These are phyloP conservation scores for Arabidopsis lyrata DNA, from an alignment of 441 rosid genomes.

Conservation along the genomic window DNA sequence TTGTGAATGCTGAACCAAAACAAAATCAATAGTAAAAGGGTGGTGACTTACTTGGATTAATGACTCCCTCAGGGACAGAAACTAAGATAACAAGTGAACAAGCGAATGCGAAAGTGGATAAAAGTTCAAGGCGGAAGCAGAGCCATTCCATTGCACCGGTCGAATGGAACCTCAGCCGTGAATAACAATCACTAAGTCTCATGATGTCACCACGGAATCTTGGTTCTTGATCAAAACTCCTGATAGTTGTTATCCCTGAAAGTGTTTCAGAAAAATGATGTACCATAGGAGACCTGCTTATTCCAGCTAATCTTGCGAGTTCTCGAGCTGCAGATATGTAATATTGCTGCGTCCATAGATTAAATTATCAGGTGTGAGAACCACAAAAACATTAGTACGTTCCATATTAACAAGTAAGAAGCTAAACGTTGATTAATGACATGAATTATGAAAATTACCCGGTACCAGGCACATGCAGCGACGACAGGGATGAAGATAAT, in stretches of 20 bases:
- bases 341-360: slow-evolving; percentile 61
- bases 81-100: slow-evolving; percentile 68
- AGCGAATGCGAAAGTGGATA: slow-evolving; percentile 70
- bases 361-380: neutral
- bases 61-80: slow-evolving; percentile 63
- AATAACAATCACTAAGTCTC: slow-evolving; percentile 62
- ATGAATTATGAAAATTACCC: slow-evolving; percentile 53
- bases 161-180: slow-evolving; percentile 65
- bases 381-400: slow-evolving; percentile 9
- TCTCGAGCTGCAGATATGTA: slow-evolving; percentile 86
- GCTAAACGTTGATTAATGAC: neutral
- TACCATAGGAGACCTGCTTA: slow-evolving; percentile 80
- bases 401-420: slow-evolving; percentile 15
- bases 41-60: slow-evolving; percentile 69
- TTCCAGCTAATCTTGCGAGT: slow-evolving; percentile 76
- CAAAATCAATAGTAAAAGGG: neutral
- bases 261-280: slow-evolving; percentile 88
- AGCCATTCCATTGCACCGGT: slow-evolving; percentile 85
- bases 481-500: slow-evolving; percentile 71
- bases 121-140: slow-evolving; percentile 72
- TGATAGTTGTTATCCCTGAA: slow-evolving; percentile 77
- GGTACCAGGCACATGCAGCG: slow-evolving; percentile 70
- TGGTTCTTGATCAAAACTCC: slow-evolving; percentile 83
- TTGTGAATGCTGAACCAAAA: slow-evolving; percentile 2
- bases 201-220: slow-evolving; percentile 67